These are phyloP conservation scores for Botrytis fabae DNA, from an alignment of 2,329 filamentous ascomycete genomes.

Conservation along the genomic window DNA sequence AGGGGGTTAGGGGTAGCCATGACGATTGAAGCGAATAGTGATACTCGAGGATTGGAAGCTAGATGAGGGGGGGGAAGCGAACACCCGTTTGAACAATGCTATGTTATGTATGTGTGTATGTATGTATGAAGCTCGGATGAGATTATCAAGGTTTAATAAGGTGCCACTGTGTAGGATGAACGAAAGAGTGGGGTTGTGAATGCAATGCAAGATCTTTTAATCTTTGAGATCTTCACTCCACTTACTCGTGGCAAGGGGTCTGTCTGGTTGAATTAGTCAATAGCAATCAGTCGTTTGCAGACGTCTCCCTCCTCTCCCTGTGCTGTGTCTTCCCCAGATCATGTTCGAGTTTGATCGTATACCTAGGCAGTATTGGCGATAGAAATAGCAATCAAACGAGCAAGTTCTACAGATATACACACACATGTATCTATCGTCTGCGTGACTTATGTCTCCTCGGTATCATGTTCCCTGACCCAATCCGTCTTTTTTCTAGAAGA, in stretches of 20 bases:
- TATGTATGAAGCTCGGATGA: not conserved
- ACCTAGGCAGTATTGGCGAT: no score
- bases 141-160: not conserved
- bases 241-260: not conserved
- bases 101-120: no score
- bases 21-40: not conserved
- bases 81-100: not conserved
- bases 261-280: not conserved
- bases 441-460: not conserved
- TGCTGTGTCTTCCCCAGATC: not conserved
- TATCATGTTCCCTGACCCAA: not conserved
- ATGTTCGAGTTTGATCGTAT: not conserved
- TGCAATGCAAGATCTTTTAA: conserved; percentile 15
- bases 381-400: not conserved
- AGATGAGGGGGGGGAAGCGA: not conserved
- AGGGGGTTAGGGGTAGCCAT: conserved; percentile 28
- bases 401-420: no score
- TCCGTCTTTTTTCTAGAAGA: not conserved
- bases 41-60: not conserved
- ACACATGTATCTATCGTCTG: not conserved
- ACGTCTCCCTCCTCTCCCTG: not conserved
- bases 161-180: not conserved
- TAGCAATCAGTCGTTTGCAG: not conserved
- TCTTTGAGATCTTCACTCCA: conserved; percentile 11
- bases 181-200: conserved; percentile 13